Base-by-base conservation (phyloP, 2,329 filamentous ascomycete genomes). In the Microthyrium microscopicum region DNA sequence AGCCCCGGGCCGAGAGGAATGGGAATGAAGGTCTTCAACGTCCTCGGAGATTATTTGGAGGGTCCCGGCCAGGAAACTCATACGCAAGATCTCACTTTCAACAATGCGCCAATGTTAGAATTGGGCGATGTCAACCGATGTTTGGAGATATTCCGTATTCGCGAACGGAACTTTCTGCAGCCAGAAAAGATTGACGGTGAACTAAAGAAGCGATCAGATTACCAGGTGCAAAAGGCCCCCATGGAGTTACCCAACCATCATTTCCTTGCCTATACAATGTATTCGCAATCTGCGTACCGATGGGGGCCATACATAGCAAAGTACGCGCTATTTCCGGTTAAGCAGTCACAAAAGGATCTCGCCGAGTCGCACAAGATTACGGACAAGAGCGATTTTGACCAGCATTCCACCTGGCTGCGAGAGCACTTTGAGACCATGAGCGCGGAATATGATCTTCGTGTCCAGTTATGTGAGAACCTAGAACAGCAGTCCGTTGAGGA, bases 11-110 rank as follows among this genome's bases (percentile, higher is more conserved):
- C 60, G 4, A 52, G 60, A 25, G 62, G 60, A 17, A 57, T 65
- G 26, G 56, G 47, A 8, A 62, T 66, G 50, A 66, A 66, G 41
- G 43, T 66, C 26, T 66, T 66, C 45, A 53, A 58, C 33, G 55
- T 66, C n/a, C 30, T 53, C 4, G 58, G 57, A 5, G 53, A 56
- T 16, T 54, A 54, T 44, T 56, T 61, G 31, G 46, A 55, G 6
- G 47, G 15, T 11, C 15, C n/a, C 9, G 26, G 33, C 47, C 20
- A 55, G 55, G 26, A 50, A 54, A 42, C 42, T 50, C 40, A 48
- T 15, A 57, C 52, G 1, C 54, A 59, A 37, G 59, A 64, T 40
- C 58, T 65, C 41, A 57, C 59, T 13, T 65, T 66, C 46, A 66
- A 66, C 42, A 60, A 52, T 37, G 59, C 58, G 1, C 61, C 60